A percentile compares a stretch with the other conserved stretches of the same genome.
Evolutionary conservation across 768 basidiomycete species (phyloP).

Genomic region (Lentinula sp.): DNA sequence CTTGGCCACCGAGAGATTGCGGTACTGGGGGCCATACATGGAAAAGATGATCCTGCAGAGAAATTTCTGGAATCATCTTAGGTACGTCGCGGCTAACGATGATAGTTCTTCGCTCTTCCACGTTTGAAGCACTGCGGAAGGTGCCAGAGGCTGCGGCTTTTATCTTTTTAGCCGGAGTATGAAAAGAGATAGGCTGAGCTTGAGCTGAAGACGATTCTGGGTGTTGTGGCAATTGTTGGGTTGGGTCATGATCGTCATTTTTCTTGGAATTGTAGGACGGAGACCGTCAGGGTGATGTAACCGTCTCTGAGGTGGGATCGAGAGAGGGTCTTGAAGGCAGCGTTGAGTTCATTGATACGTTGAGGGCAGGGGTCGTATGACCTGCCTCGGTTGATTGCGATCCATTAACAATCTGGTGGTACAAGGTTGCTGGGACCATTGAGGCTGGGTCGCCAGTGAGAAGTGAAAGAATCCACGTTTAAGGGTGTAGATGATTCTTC

Average conservation of each 20-base stretch:
- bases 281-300: constrained; percentile 16
- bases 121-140: background rate
- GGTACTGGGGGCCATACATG: too few relatives aligned
- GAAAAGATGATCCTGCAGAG: background rate
- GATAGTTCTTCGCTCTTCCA: background rate
- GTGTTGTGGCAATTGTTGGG: too few relatives aligned
- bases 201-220: too few relatives aligned
- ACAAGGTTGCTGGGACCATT: constrained; percentile 15
- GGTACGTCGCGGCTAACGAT: background rate
- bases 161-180: too few relatives aligned
- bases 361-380: background rate
- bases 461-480: constrained; percentile 20
- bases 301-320: constrained; percentile 12
- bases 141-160: too few relatives aligned
- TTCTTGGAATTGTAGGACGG: constrained; percentile 11
- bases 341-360: constrained; percentile 10
- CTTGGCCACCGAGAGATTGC: too few relatives aligned
- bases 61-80: background rate
- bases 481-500: constrained; percentile 17
- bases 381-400: constrained; percentile 22
- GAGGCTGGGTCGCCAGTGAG: constrained; percentile 32
- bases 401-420: constrained; percentile 26
- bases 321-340: constrained; percentile 16
- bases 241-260: too few relatives aligned
- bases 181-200: too few relatives aligned